A percentile compares a stretch with the other conserved stretches of the same genome.
Evolutionary conservation across 495 filamentous ascomycete species (phyloP).

Genomic region (Xylaria grammica): DNA sequence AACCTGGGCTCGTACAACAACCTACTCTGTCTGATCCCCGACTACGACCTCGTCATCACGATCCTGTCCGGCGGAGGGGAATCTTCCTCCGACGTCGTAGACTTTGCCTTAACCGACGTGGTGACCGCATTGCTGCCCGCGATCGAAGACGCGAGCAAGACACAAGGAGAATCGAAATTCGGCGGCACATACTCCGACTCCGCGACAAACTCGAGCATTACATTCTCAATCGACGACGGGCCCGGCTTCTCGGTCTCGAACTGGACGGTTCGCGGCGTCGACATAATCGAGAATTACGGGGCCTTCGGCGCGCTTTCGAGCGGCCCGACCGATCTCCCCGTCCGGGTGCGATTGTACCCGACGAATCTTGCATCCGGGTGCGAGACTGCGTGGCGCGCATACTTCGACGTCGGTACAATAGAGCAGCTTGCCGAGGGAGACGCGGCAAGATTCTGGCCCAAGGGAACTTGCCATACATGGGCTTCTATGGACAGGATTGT

Average conservation of each 20-base stretch:
- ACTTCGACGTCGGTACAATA: constrained; percentile 30
- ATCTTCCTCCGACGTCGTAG: constrained; percentile 28
- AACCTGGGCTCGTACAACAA: constrained; percentile 55
- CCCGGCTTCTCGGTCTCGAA: constrained; percentile 47
- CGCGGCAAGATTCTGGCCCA: constrained; percentile 30
- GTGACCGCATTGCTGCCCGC: constrained; percentile 47
- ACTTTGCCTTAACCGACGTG: constrained; percentile 40
- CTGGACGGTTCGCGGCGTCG: constrained; percentile 48
- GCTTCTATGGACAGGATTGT: constrained; percentile 39
- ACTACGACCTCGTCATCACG: constrained; percentile 57
- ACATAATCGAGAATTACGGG: constrained; percentile 44
- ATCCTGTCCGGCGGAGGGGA: constrained; percentile 49
- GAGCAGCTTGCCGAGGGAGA: constrained; percentile 34
- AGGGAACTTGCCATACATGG: constrained; percentile 40
- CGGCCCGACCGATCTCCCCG: constrained; percentile 19
- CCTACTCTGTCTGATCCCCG: constrained; percentile 53
- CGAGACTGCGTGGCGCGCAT: constrained; percentile 37
- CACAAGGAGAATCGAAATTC: constrained; percentile 44
- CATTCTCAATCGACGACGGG: constrained; percentile 46
- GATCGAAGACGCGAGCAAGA: constrained; percentile 51
- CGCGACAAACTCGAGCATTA: constrained; percentile 48
- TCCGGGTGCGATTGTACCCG: constrained; percentile 37
- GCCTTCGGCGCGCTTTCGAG: constrained; percentile 32
- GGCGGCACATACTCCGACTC: constrained; percentile 46
- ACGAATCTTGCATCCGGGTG: constrained; percentile 30